Conservation (phyloP, 176 grass and related monocot genomes). For the Melocanna baccifera region DNA sequence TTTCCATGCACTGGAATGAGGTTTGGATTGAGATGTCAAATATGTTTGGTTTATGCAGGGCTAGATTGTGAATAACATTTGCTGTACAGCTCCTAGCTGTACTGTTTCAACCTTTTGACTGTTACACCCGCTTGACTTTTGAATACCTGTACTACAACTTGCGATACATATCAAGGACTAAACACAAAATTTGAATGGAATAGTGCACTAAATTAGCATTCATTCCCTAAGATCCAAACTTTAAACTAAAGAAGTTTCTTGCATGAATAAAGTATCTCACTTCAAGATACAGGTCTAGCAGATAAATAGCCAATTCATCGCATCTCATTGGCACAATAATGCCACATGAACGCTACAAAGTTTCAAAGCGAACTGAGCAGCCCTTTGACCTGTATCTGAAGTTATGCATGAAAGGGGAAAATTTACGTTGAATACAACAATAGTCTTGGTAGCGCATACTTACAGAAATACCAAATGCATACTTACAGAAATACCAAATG, state of each 20-base stretch:
- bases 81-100: neutral
- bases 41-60: constrained; percentile 8
- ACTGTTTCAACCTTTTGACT: neutral
- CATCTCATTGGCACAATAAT: neutral
- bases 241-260: neutral
- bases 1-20: neutral
- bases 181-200: neutral
- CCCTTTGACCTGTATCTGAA: neutral
- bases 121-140: neutral
- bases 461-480: neutral
- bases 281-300: neutral
- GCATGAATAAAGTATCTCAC: neutral
- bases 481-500: neutral
- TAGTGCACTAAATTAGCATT: neutral
- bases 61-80: constrained; percentile 11
- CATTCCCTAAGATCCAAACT: neutral
- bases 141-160: neutral
- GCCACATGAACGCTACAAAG: neutral
- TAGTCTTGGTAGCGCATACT: neutral
- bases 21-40: neutral
- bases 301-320: neutral
- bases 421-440: neutral
- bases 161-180: neutral
- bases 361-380: neutral
- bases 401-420: neutral